These are phyloP conservation scores for Blastomyces percursus DNA, from an alignment of 2,329 filamentous ascomycete genomes.

Conservation along the genomic window DNA sequence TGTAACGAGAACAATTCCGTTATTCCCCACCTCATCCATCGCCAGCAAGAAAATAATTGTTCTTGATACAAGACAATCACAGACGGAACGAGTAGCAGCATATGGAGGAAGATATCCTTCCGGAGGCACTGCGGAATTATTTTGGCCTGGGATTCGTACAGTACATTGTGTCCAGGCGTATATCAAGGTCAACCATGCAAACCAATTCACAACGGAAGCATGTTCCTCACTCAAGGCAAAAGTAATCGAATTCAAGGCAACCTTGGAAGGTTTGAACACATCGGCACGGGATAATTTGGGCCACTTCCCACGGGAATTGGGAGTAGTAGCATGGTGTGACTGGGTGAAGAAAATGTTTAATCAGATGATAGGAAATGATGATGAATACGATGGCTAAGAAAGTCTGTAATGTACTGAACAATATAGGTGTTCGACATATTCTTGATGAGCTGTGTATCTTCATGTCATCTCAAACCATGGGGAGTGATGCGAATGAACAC, in stretches of 20 bases:
- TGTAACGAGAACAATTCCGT: not conserved
- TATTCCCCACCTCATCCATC: not conserved
- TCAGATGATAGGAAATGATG: not conserved
- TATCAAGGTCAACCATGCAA: not conserved
- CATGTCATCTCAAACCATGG: no score
- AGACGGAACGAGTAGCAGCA: not conserved
- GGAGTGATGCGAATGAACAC: not conserved
- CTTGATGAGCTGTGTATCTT: not conserved
- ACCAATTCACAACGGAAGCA: not conserved
- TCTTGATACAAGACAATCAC: not conserved
- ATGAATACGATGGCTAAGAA: not conserved
- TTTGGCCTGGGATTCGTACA: not conserved
- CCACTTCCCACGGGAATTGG: not conserved
- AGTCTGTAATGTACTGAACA: not conserved
- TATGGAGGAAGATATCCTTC: not conserved
- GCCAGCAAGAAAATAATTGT: not conserved
- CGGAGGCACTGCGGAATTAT: not conserved
- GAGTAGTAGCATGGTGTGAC: not conserved
- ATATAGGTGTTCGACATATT: not conserved
- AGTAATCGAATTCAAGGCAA: not conserved
- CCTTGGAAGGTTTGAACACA: no score
- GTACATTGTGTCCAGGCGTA: not conserved
- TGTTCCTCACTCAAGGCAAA: not conserved
- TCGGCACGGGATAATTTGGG: no score
- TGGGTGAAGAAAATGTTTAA: not conserved